Conservation (phyloP, 176 grass and related monocot species). For the Raddia guianensis region DNA sequence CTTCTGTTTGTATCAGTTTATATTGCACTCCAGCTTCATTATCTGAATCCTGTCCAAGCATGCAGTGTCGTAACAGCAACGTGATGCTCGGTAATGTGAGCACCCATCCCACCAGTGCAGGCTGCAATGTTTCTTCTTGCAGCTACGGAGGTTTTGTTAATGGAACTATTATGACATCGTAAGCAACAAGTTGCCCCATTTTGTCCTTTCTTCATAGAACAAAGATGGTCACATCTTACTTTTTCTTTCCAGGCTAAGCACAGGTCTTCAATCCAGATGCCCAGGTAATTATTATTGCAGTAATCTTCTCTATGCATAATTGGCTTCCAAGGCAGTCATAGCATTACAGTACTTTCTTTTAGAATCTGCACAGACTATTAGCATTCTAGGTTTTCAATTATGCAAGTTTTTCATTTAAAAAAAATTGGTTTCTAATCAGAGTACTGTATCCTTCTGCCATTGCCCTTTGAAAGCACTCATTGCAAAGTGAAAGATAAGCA, state of each 20-base stretch:
- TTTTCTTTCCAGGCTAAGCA: constrained; percentile 53
- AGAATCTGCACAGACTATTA: background rate
- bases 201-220: constrained; percentile 9
- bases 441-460: background rate
- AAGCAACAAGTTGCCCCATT: constrained; percentile 35
- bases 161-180: constrained; percentile 72
- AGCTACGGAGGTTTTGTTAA: constrained; percentile 86
- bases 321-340: background rate
- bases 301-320: background rate
- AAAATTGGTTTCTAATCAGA: background rate
- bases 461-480: background rate
- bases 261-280: constrained; percentile 69
- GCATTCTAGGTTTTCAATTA: background rate
- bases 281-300: constrained; percentile 65
- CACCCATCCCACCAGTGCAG: constrained; percentile 53
- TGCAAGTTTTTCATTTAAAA: background rate
- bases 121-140: constrained; percentile 91
- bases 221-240: constrained; percentile 5
- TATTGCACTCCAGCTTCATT: constrained; percentile 84
- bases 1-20: constrained; percentile 47
- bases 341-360: background rate
- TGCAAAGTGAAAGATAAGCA: background rate
- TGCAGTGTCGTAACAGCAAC: constrained; percentile 83
- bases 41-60: constrained; percentile 76
- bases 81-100: constrained; percentile 80